Conservation (phyloP, 2,329 filamentous ascomycete genomes). For the Chrysosporium queenslandicum region DNA sequence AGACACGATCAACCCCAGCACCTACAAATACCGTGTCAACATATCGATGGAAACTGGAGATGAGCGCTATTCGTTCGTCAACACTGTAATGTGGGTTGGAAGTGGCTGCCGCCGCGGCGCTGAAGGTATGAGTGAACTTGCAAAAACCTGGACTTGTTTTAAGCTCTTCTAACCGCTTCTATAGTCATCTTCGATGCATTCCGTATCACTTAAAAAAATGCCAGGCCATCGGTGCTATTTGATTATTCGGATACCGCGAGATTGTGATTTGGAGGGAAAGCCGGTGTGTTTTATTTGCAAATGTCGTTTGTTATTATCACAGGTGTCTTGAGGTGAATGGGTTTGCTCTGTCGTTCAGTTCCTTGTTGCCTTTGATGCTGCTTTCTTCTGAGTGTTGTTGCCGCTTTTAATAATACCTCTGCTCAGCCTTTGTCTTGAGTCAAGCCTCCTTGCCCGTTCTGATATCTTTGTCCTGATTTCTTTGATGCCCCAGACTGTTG, state of each 20-base stretch:
- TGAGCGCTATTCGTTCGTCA: constrained; percentile 41
- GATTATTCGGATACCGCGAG: background rate
- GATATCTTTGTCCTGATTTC: constrained; percentile 13
- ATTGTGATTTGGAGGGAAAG: constrained; percentile 5
- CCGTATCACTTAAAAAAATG: constrained; percentile 26
- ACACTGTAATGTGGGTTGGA: constrained; percentile 43
- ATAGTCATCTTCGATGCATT: constrained; percentile 32
- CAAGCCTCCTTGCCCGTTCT: constrained; percentile 19
- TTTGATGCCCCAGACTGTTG: background rate
- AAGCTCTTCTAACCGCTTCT: background rate
- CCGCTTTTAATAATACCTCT: background rate
- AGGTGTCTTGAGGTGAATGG: constrained; percentile 10
- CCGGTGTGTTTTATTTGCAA: background rate
- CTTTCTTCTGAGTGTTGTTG: background rate
- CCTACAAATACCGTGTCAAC: constrained; percentile 42
- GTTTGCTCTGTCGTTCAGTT: constrained; percentile 7
- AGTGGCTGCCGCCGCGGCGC: constrained; percentile 40
- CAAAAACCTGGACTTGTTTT: background rate
- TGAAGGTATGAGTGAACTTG: constrained; percentile 31
- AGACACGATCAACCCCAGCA: constrained; percentile 40
- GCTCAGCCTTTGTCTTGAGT: constrained; percentile 8
- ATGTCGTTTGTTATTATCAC: background rate
- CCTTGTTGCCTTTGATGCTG: background rate
- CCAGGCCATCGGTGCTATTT: background rate
- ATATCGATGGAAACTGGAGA: constrained; percentile 43